Base-by-base conservation (phyloP, 805 yeast species). In the Cyberlindnera euphorbiiphila region DNA sequence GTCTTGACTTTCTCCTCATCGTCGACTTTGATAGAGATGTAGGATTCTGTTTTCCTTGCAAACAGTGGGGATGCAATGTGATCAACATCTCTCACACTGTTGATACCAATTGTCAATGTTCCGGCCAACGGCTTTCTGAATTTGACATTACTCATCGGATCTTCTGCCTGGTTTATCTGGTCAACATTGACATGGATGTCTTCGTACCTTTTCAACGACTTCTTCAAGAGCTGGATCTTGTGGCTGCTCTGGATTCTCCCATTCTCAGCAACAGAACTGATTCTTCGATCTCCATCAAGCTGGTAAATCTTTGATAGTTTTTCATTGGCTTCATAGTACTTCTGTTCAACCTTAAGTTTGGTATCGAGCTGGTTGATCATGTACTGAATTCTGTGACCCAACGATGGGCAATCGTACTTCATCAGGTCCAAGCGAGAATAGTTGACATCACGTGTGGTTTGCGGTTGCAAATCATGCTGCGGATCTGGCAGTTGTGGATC, bases 301-400 rank as follows among this genome's bases (percentile, higher is more conserved):
- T 81, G 81, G 58, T 93, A 93, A 37, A 93, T 74, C 49, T 80
- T 85, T 19, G 84, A 80, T 55, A 93, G 75, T 60, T 91, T 93
- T 46, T 86, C 94, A 49, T 88, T 88, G 6, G 97, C 98, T 47
- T 81, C 91, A 52, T 81, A 80, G 62, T 91, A 93, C 62, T 93
- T 95, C 51, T 85, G 79, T 60, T 93, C 99, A 25, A 91, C 95
- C 55, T 91, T 93, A 31, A 91, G 71, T 62, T 93, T 93, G 61
- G 91, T 88, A 57, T 89, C 96, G 42, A 93, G 70, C 61, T 88
- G 95, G 63, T 89, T 97, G 38, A 91, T 72, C 98, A 93, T 89
- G 52, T 85, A 81, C 62, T 87, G 96, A 54, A 93, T 93, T 46
- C 93, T 76, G 53, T 93, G 96, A 9, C 97, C 96, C 49, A 93